phyloP scores from a whole-genome alignment of 768 basidiomycete genomes.

The Boletus speciosus region DNA sequence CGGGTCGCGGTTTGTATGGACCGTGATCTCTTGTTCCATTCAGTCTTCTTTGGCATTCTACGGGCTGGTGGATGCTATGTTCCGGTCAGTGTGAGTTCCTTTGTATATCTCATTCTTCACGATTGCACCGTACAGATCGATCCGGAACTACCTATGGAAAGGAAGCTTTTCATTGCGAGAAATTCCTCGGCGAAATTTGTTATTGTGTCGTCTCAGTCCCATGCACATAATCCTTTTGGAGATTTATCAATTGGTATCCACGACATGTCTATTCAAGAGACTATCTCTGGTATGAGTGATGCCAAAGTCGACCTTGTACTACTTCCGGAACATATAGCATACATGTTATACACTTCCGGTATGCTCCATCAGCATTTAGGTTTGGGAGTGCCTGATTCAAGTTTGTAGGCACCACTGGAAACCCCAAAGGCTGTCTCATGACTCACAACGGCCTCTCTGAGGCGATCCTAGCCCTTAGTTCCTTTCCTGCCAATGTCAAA shows the following conservation, averaged over 20 bases:
- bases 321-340: slow-evolving; percentile 35
- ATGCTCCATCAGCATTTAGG: not conserved
- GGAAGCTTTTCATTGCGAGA: slow-evolving; percentile 43
- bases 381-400: slow-evolving; percentile 9
- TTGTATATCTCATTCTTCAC: not conserved
- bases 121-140: slow-evolving; percentile 39
- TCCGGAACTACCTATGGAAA: slow-evolving; percentile 45
- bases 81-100: slow-evolving; percentile 35
- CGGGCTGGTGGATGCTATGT: slow-evolving; percentile 52
- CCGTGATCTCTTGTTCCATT: slow-evolving; percentile 41
- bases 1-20: slow-evolving; percentile 45
- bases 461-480: slow-evolving; percentile 30
- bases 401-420: slow-evolving; percentile 43
- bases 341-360: slow-evolving; percentile 52
- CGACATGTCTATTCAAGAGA: slow-evolving; percentile 19
- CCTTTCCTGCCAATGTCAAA: slow-evolving; percentile 19
- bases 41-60: slow-evolving; percentile 42
- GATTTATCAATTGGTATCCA: slow-evolving; percentile 20
- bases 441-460: slow-evolving; percentile 34
- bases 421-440: slow-evolving; percentile 49
- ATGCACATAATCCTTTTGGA: slow-evolving; percentile 14
- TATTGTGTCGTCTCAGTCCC: slow-evolving; percentile 29
- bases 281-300: slow-evolving; percentile 28
- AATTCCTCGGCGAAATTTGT: slow-evolving; percentile 43
- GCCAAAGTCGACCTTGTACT: slow-evolving; percentile 29